Conservation (phyloP, 306 rosid species). For the Vicia sativa region DNA sequence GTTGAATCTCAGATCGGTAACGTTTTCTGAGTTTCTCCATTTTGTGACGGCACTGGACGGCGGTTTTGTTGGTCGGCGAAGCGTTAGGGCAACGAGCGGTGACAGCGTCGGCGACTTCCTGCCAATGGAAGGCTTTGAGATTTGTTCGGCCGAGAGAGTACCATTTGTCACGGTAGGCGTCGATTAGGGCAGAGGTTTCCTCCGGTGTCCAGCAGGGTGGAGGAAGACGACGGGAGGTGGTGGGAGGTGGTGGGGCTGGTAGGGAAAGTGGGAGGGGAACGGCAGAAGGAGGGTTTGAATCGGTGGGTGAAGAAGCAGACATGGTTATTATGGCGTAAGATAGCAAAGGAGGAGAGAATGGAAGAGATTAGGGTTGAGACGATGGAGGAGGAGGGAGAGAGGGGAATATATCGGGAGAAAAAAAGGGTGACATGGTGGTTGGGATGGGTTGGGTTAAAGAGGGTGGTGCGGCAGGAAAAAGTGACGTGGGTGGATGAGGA, state of each 20-base stretch:
- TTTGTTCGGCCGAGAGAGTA: conserved; percentile 90
- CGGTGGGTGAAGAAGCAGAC: conserved; percentile 36
- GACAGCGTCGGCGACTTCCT: conserved; percentile 85
- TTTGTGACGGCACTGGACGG: conserved; percentile 97
- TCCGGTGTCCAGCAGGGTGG: conserved; percentile 96
- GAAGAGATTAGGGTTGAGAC: not conserved
- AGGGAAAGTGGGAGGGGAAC: conserved; percentile 30
- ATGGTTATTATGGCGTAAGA: conserved; percentile 1
- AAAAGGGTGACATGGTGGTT: not conserved
- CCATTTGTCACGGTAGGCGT: conserved; percentile 87
- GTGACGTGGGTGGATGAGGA: conserved; percentile 49
- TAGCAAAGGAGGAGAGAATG: not conserved
- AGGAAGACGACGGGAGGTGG: conserved; percentile 74
- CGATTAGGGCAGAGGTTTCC: conserved; percentile 85
- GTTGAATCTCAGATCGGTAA: conserved; percentile 88
- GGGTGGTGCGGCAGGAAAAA: conserved; percentile 35
- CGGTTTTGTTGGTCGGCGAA: conserved; percentile 72
- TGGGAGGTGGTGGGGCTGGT: not conserved
- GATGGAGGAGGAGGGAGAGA: not conserved
- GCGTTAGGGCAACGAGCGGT: conserved; percentile 66
- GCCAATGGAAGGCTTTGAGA: conserved; percentile 93
- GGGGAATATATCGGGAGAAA: not conserved
- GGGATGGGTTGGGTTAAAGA: not conserved
- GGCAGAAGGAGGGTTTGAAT: conserved; percentile 43
- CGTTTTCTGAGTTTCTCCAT: conserved; percentile 94